These are phyloP conservation scores for Trametes pubescens DNA, from an alignment of 1,284 basidiomycete genomes.

Conservation along the genomic window DNA sequence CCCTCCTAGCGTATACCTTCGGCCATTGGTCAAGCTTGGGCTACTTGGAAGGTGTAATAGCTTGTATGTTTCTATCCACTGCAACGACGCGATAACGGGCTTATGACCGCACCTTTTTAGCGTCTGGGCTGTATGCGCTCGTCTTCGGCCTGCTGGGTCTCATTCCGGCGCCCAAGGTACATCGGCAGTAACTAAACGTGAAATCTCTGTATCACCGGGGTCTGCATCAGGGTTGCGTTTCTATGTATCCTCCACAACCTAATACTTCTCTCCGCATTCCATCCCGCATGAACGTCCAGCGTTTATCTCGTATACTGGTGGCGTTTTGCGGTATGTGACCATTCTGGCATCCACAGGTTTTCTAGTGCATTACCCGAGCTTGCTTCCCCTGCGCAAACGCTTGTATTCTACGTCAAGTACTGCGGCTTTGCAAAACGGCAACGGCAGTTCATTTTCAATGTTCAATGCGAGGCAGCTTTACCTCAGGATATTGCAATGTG, in stretches of 20 bases:
- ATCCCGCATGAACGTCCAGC: neutral
- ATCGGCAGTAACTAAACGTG: slow-evolving; percentile 30
- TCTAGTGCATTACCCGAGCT: too few relatives aligned
- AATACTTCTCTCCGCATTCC: neutral
- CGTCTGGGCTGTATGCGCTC: slow-evolving; percentile 71
- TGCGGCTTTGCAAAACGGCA: too few relatives aligned
- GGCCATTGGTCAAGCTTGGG: slow-evolving; percentile 72
- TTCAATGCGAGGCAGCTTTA: too few relatives aligned
- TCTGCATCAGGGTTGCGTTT: slow-evolving; percentile 53
- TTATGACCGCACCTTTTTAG: slow-evolving; percentile 43
- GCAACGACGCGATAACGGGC: slow-evolving; percentile 4
- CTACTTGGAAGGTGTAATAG: slow-evolving; percentile 66
- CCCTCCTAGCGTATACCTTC: slow-evolving; percentile 64
- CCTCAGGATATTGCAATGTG: neutral
- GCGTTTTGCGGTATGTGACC: too few relatives aligned
- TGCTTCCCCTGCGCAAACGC: too few relatives aligned
- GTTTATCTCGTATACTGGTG: too few relatives aligned
- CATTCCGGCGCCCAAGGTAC: slow-evolving; percentile 61
- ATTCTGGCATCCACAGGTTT: too few relatives aligned
- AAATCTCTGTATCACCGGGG: slow-evolving; percentile 31
- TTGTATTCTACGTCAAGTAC: too few relatives aligned
- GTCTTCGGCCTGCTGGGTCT: slow-evolving; percentile 75
- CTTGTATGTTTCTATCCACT: slow-evolving; percentile 51
- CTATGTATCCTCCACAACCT: slow-evolving; percentile 13
- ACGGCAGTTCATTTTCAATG: too few relatives aligned